Conservation (phyloP, 2,329 filamentous ascomycete species). For the Trichoderma harzianum region DNA sequence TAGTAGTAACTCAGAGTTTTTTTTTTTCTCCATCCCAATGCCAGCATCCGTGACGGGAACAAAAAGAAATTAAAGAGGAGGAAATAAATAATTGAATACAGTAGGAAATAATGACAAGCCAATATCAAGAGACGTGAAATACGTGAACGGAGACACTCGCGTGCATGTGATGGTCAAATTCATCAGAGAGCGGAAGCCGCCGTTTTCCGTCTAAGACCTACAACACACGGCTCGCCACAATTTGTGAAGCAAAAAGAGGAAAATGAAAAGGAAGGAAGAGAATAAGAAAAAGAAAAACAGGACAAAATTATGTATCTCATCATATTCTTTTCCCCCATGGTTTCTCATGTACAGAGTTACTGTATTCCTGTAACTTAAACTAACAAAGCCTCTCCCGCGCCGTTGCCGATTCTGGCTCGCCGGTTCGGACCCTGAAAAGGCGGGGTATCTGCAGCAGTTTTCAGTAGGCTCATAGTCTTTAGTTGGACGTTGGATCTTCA, state of each 20-base stretch:
- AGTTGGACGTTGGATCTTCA: neutral
- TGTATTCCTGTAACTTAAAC: neutral
- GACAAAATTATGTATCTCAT: neutral
- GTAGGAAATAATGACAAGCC: rapidly evolving
- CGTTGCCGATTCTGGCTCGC: neutral
- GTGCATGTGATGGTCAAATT: neutral
- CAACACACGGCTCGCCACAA: neutral
- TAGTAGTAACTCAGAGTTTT: neutral
- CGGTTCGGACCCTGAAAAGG: neutral
- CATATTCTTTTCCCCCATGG: neutral
- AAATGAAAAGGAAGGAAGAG: neutral
- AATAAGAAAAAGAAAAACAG: no score
- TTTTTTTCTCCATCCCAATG: neutral
- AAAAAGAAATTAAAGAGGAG: neutral
- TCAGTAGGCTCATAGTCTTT: no score
- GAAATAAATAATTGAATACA: rapidly evolving
- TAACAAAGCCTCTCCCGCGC: neutral
- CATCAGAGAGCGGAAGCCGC: neutral
- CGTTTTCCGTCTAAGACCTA: neutral
- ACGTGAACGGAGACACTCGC: no score
- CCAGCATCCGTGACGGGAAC: no score
- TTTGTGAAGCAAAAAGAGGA: neutral
- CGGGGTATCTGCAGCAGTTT: neutral
- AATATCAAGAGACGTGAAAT: neutral
- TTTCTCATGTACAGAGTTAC: neutral